phyloP scores from a whole-genome alignment of 75 land plant species.

The Sequoia sempervirens region DNA sequence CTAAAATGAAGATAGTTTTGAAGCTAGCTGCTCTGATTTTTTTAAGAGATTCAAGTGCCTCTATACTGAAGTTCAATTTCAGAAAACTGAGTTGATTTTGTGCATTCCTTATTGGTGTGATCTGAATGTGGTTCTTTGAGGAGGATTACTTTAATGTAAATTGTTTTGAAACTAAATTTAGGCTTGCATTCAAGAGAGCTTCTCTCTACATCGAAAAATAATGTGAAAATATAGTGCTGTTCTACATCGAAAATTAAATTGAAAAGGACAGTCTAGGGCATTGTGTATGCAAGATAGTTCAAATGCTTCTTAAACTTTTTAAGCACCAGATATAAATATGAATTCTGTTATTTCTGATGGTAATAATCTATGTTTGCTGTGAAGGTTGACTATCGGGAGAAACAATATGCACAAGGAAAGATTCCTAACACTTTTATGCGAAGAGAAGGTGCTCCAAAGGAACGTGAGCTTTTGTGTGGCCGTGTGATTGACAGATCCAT shows the following conservation, averaged over 20 bases:
- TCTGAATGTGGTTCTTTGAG: not conserved
- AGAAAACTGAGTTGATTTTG: not conserved
- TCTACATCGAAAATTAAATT: not conserved
- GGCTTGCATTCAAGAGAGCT: not conserved
- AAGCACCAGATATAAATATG: not conserved
- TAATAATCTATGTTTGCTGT: not conserved
- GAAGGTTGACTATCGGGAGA: constrained; percentile 95
- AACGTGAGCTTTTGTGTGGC: constrained; percentile 86
- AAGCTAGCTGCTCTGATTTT: too few species aligned
- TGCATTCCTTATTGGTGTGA: not conserved
- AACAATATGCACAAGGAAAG: constrained; percentile 88
- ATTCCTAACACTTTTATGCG: constrained; percentile 90
- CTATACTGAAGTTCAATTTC: not conserved
- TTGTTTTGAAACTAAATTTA: not conserved
- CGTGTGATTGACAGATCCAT: constrained; percentile 92
- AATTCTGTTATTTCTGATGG: not conserved
- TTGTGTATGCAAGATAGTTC: not conserved
- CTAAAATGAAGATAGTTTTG: too few species aligned
- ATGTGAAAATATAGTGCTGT: not conserved
- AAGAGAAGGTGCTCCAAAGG: constrained; percentile 95
- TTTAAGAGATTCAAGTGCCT: too few species aligned
- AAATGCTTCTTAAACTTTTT: not conserved
- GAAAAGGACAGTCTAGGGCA: not conserved
- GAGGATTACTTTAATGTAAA: not conserved
- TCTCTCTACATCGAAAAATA: not conserved